Percentiles rank a stretch among this genome's conserved stretches.
phyloP scores from a whole-genome alignment of 2,329 filamentous ascomycete species.

The Paraphaeosphaeria minitans region DNA sequence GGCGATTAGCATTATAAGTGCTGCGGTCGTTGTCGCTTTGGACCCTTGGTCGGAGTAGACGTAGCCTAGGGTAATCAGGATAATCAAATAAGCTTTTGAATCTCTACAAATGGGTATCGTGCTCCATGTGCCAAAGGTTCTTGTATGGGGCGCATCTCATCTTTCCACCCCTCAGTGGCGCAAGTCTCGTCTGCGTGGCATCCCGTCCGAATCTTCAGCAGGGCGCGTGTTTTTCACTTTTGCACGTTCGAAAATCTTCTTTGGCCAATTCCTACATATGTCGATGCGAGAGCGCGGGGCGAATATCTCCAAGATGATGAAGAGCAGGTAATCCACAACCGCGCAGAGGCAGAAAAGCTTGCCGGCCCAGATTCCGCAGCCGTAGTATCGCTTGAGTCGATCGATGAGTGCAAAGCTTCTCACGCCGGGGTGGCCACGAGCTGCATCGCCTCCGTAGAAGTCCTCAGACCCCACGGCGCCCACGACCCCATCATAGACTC shows the following conservation, averaged over 20 bases:
- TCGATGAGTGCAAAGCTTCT: conserved; percentile 94
- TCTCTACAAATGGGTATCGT: conserved; percentile 2
- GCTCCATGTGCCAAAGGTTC: neutral
- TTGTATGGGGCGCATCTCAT: conserved; percentile 27
- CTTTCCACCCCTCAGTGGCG: conserved; percentile 32
- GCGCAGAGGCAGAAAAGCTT: conserved; percentile 96
- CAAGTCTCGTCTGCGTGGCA: conserved; percentile 34
- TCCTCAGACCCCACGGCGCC: conserved; percentile 84
- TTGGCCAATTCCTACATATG: conserved; percentile 88
- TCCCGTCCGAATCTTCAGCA: conserved; percentile 15
- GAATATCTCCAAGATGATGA: conserved; percentile 83
- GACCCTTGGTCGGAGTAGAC: conserved; percentile 18
- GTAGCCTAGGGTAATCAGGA: conserved; percentile 23
- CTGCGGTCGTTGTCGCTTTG: conserved; percentile 15
- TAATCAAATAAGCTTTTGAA: conserved; percentile 21
- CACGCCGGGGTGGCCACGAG: conserved; percentile 69
- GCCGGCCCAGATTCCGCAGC: conserved; percentile 97
- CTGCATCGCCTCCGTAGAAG: conserved; percentile 82
- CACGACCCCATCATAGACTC: conserved; percentile 92
- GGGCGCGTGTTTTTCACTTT: conserved; percentile 20
- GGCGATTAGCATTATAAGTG: neutral
- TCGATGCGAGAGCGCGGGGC: conserved; percentile 87
- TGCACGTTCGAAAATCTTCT: conserved; percentile 58
- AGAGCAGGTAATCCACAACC: conserved; percentile 91
- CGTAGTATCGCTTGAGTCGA: conserved; percentile 92